Evolutionary conservation across 352 stramenopile species (phyloP), one percentile per base, ranked within the genome.

Genomic region (Pythium insidiosum): DNA sequence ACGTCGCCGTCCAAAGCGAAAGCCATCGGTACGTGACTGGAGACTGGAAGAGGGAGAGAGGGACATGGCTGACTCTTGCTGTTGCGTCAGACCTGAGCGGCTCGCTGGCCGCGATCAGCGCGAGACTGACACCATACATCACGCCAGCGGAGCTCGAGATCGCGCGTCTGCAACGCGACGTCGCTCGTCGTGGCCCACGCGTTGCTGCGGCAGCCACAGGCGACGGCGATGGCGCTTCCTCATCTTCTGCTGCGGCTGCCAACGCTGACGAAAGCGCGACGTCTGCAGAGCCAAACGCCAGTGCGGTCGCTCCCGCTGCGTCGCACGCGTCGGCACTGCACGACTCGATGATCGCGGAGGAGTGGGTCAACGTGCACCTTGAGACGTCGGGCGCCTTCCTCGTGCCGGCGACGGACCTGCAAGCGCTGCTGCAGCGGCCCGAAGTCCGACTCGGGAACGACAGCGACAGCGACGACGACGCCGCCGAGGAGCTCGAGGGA

Each of bases 311-410:
- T 5, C 16, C 23, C 6, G 28, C 25, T 2, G 25, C 47, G 0
- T 35, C 46, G 37, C 5, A 60, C 72, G 24, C 43, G 50, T 35
- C 66, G 7, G 57, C 63, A 5, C 58, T 84, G 3, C 53, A 83
- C 23, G 75, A 88, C 26, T 88, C 75, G 0, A 59, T 88, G 13
- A 66, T 88, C 16, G 72, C 78, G 7, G 79, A 91, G 33, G 75
- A 87, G 44, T 88, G 76, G 79, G 74, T 91, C 7, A 89, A 91
- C 43, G 36, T 82, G 1, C 76, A 89, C 21, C 28, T 89, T n/a
- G 71, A 82, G 42, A 73, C 61, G 0, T 69, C 58, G 4, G 61
- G 68, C 5, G 48, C 48, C 6, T 85, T 77, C 38, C 53, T 88
- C 0, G 35, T 86, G 10, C 76, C 71, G 10, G 66, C 56, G 2